Evolutionary conservation across 2,329 filamentous ascomycete genomes (phyloP).

Genomic region (Hymenotorrendiella dingleyae): DNA sequence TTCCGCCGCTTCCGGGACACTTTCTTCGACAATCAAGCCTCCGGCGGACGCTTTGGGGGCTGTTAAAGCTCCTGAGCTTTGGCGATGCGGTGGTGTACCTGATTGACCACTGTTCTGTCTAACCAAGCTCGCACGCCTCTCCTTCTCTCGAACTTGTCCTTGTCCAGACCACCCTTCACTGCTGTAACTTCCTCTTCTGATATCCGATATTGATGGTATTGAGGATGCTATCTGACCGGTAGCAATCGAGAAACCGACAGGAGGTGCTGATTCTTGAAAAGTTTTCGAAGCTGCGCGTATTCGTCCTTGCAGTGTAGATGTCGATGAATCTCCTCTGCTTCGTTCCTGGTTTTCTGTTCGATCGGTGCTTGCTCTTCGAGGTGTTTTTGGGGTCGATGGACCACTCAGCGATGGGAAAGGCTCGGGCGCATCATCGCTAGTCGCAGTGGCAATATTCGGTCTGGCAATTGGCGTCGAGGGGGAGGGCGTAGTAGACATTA

Average conservation of each 20-base stretch:
- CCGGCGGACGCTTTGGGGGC: conserved; percentile 5
- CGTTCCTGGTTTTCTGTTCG: conserved; percentile 9
- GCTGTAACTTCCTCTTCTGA: conserved; percentile 27
- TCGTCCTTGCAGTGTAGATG: conserved; percentile 22
- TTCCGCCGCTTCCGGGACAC: conserved; percentile 19
- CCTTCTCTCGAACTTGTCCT: conserved; percentile 28
- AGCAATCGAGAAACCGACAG: conserved; percentile 42
- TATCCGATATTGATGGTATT: conserved; percentile 27
- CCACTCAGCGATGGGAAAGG: conserved; percentile 12
- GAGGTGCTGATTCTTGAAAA: conserved; percentile 42
- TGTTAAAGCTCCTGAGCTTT: conserved; percentile 9
- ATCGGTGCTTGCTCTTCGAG: conserved; percentile 9
- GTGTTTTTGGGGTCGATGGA: conserved; percentile 13
- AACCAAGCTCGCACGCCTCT: conserved; percentile 21
- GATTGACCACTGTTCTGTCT: conserved; percentile 18
- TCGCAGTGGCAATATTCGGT: conserved; percentile 4
- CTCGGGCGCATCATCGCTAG: conserved; percentile 14
- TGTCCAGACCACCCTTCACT: conserved; percentile 29
- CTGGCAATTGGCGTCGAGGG: not conserved
- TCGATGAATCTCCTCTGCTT: conserved; percentile 12
- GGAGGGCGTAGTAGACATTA: conserved; percentile 2
- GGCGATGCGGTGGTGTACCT: conserved; percentile 5
- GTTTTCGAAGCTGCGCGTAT: conserved; percentile 27
- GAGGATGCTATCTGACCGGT: conserved; percentile 38
- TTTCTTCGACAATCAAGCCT: conserved; percentile 16